These are phyloP conservation scores for Globisporangium carolinianum DNA, from an alignment of 352 stramenopile species.

Conservation along the genomic window DNA sequence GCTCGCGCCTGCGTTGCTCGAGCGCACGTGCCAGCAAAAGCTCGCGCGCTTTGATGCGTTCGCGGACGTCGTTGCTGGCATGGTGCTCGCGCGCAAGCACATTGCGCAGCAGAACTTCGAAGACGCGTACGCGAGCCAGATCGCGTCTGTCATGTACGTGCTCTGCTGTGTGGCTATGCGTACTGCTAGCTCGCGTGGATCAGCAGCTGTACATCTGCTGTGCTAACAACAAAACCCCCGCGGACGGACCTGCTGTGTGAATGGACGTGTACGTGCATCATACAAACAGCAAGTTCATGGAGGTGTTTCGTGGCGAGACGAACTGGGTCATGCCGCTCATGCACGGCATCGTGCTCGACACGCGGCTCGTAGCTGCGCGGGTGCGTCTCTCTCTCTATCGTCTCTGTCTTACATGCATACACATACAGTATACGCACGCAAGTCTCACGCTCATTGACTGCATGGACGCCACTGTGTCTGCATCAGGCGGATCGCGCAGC, in stretches of 20 bases:
- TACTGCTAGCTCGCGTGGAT: no score
- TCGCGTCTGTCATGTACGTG: constrained; percentile 58
- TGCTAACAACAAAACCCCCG: background rate
- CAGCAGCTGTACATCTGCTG: background rate
- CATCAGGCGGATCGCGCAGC: constrained; percentile 57
- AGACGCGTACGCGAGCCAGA: constrained; percentile 61
- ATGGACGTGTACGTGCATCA: background rate
- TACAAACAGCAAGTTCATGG: constrained; percentile 70
- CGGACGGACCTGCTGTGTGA: background rate
- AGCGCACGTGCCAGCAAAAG: constrained; percentile 42
- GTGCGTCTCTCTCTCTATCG: constrained; percentile 18
- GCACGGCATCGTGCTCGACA: constrained; percentile 76
- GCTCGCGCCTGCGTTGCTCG: constrained; percentile 44
- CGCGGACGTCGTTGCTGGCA: constrained; percentile 48
- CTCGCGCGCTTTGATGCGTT: constrained; percentile 49
- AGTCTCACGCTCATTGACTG: no score
- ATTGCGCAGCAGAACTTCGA: constrained; percentile 31
- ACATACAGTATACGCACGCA: background rate
- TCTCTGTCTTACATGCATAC: background rate
- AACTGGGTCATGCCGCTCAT: constrained; percentile 85
- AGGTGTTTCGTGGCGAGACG: constrained; percentile 75
- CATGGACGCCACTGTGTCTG: no score
- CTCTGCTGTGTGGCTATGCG: background rate
- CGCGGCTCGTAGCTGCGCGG: constrained; percentile 54
- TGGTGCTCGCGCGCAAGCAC: constrained; percentile 62